Conservation (phyloP, 331 rosid genomes). For the Cydonia oblonga region DNA sequence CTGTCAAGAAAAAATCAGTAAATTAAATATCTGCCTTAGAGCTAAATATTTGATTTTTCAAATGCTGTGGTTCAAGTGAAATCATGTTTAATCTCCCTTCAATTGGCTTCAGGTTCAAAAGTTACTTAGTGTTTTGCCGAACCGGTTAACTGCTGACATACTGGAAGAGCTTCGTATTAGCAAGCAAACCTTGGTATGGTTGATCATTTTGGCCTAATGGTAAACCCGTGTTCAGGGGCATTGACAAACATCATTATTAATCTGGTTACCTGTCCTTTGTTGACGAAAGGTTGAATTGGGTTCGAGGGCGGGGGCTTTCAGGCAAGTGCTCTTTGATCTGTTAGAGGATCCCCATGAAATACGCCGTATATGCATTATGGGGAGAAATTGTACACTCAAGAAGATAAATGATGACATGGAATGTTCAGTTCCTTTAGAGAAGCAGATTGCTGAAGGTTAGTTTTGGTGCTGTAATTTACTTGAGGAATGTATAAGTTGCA, state of each 20-base stretch:
- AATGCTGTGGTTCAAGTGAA: background rate
- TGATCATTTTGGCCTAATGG: background rate
- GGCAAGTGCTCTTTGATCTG: constrained; percentile 93
- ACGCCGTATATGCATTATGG: constrained; percentile 85
- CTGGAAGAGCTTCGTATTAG: constrained; percentile 95
- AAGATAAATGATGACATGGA: constrained; percentile 46
- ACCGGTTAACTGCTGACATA: constrained; percentile 71
- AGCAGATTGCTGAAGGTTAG: constrained; percentile 90
- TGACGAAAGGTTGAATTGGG: constrained; percentile 80
- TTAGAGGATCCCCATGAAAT: constrained; percentile 86
- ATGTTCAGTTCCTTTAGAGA: constrained; percentile 64
- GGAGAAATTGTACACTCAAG: constrained; percentile 63
- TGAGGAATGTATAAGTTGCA: constrained; percentile 4
- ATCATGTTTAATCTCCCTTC: background rate
- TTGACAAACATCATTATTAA: background rate
- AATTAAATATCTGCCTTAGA: too few species aligned
- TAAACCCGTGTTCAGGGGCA: constrained; percentile 7
- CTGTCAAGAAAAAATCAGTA: too few species aligned
- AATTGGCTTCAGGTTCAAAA: constrained; percentile 60
- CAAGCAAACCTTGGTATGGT: constrained; percentile 88
- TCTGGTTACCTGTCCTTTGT: constrained; percentile 1
- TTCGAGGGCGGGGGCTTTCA: constrained; percentile 90
- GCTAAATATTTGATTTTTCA: background rate
- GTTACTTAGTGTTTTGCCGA: constrained; percentile 79
- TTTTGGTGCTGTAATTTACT: constrained; percentile 4